Evolutionary conservation across 768 basidiomycete genomes (phyloP).

Genomic region (Tulasnella sp.): DNA sequence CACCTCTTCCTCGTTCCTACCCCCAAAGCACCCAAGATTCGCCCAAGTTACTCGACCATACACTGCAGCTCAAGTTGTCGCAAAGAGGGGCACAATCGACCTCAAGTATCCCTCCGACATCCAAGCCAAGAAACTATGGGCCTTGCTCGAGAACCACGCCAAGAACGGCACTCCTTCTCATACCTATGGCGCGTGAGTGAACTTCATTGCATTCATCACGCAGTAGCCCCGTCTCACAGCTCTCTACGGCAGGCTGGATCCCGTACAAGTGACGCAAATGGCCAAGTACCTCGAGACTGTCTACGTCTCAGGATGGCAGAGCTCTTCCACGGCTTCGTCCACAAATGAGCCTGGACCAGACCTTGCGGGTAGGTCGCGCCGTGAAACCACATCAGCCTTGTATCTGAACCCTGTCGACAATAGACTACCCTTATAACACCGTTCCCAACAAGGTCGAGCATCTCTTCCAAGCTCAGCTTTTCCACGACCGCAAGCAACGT

Average conservation of each 20-base stretch:
- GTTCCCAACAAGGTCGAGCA: constrained; percentile 99
- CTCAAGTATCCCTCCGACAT: constrained; percentile 83
- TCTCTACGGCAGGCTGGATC: constrained; percentile 69
- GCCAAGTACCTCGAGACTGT: constrained; percentile 95
- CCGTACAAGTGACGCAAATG: constrained; percentile 98
- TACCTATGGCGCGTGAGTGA: constrained; percentile 95
- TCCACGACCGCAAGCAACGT: constrained; percentile 97
- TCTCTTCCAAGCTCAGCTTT: constrained; percentile 94
- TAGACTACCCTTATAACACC: constrained; percentile 97
- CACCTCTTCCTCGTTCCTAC: constrained; percentile 8
- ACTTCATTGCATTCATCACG: not conserved
- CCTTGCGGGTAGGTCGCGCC: constrained; percentile 70
- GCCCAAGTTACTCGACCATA: constrained; percentile 85
- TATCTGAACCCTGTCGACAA: not conserved
- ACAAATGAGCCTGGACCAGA: constrained; percentile 97
- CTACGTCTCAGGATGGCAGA: constrained; percentile 84
- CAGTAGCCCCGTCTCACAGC: not conserved
- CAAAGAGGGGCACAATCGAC: constrained; percentile 84
- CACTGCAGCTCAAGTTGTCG: constrained; percentile 86
- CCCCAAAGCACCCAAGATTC: constrained; percentile 76
- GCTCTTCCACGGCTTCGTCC: constrained; percentile 75
- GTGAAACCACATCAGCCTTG: not conserved
- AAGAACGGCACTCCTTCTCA: constrained; percentile 77
- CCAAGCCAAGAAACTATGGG: constrained; percentile 83
- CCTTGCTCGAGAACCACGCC: constrained; percentile 69